Evolutionary conservation across 495 filamentous ascomycete species (phyloP), one percentile per base, ranked within the genome.

Genomic region (Staphylotrichum longicolle): DNA sequence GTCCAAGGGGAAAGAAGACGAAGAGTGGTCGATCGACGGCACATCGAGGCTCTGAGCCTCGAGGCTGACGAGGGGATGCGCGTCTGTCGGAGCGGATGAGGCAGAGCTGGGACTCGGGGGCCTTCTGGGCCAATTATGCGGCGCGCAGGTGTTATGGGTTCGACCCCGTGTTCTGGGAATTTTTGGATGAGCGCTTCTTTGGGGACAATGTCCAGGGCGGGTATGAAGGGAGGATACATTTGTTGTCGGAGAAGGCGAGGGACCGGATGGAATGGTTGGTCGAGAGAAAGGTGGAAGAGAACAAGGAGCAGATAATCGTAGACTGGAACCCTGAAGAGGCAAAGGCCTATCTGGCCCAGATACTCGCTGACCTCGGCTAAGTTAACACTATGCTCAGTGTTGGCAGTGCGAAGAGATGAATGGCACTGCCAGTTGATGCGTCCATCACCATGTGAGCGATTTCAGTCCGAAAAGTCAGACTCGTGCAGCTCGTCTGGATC

Each of bases 401-500:
- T 27, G 20, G 20, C 20, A 27, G 20, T 27, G 20, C 1, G 20
- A 27, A 27, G 20, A 27, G 20, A 27, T 27, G 20, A 27, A 27
- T 20, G 11, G 40, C 12, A 40, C 14, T 11, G 34, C 50, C 50
- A 6, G 10, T 7, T 35, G 33, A 50, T 7, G 32, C 20, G 50
- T 53, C 50, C 50, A 32, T 40, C 39, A 42, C 10, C 10, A 40
- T 12, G 51, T 50, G 11, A 27, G 20, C 20, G 20, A 27, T 27
- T 27, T 49, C 49, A 67, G 20, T 74, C 70, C 5, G 70, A 70
- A 47, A 72, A 73, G 35, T 76, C 71, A 3, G 37, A 64, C 55
- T 74, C 72, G 51, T 71, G 70, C 20, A 72, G 35, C 40, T 73
- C 72, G 12, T 74, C 68, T 8, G 73, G 73, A 37, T 73, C 71